Base-by-base conservation (phyloP, 2,329 filamentous ascomycete species). In the Phymatotrichopsis omnivora region DNA sequence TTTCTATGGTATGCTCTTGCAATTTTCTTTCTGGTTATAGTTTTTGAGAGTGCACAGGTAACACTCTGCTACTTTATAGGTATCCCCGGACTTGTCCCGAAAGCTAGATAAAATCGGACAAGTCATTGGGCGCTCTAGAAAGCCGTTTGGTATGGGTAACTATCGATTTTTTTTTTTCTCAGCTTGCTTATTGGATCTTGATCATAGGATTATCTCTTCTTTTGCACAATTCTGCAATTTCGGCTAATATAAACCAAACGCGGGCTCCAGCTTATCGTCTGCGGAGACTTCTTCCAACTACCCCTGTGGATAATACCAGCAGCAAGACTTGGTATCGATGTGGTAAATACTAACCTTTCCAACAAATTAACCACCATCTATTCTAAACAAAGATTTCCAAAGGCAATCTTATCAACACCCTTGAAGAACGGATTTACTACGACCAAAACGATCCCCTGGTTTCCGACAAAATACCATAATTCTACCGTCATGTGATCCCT, bases 1-100 rank as follows among this genome's bases (percentile, higher is more conserved):
- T 98, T 3, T 96, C 91, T 10, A 98, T 98, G 93, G 87, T 98
- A 17, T 10, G 31, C n/a, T 5, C 39, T 80, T 0, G 73, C 76
- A 38, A 74, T 70, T 42, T 58, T 67, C 5, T 64, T 25, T 31
- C 27, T 19, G 11, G 16, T 14, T 31, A 23, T 20, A 35, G 11
- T n/a, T n/a, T 8, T 17, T 30, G 28, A 23, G 27, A 27, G 23
- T 16, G 19, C 28, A 43, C 25, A 36, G n/a, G 23, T 42, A 40
- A 20, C 25, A 14, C 36, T 32, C 24, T 32, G 14, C 30, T 25
- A 11, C 31, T 22, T 28, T 25, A 28, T 41, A 54, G 52, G 14
- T 57, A n/a, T 48, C 46, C n/a, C 56, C 56, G 6, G 50, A 57
- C 28, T 32, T 70, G 36, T 69, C 77, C 22, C 68, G 73, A 47